Percentiles rank a stretch among this genome's conserved stretches.
phyloP scores from a whole-genome alignment of 2,329 filamentous ascomycete species.

The Cercospora sp. region DNA sequence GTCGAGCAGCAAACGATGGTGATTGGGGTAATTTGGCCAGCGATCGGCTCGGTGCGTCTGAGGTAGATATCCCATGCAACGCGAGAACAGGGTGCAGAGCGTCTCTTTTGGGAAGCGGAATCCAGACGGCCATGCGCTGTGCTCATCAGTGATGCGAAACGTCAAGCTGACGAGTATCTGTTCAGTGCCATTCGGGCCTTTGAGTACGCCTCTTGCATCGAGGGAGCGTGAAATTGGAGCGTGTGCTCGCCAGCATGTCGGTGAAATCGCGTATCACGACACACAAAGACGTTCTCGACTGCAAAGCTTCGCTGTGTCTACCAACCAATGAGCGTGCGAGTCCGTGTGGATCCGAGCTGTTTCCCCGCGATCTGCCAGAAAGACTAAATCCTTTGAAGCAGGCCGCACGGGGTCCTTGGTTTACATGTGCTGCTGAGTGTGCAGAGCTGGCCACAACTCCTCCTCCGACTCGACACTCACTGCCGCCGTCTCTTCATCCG shows the following conservation, averaged over 20 bases:
- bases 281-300: not conserved
- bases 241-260: constrained; percentile 16
- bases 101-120: constrained; percentile 2
- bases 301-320: not conserved
- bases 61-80: constrained; percentile 9
- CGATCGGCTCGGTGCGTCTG: constrained; percentile 13
- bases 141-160: not conserved
- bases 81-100: not conserved
- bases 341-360: not conserved
- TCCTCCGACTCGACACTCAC: not conserved
- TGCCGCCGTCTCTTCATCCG: not conserved
- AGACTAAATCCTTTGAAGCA: constrained; percentile 10
- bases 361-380: constrained; percentile 15
- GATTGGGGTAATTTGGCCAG: constrained; percentile 4
- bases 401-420: not conserved
- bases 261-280: constrained; percentile 15
- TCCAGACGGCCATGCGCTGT: not conserved
- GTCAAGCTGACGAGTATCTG: not conserved
- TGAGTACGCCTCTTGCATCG: not conserved
- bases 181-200: constrained; percentile 11
- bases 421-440: not conserved
- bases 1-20: not conserved
- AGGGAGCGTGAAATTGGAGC: not conserved
- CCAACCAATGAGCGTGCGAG: not conserved
- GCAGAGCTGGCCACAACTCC: not conserved